Evolutionary conservation across 2,329 filamentous ascomycete genomes (phyloP).

Genomic region (Neopestalotiopsis clavispora): DNA sequence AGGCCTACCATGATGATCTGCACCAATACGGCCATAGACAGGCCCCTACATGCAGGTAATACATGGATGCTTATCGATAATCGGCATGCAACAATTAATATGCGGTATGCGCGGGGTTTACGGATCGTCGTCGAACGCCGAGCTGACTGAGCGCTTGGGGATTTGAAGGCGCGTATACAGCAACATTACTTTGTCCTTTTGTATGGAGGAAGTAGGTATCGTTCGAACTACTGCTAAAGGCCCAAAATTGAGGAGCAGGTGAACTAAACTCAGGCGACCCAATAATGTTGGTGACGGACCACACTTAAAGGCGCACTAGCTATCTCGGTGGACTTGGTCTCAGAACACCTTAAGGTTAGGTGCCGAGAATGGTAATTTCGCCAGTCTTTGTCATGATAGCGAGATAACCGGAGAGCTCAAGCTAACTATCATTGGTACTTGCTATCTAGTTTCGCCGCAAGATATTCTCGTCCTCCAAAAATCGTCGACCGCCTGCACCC

Average conservation of each 20-base stretch:
- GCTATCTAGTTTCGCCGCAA: constrained; percentile 2
- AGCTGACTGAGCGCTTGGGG: too few relatives aligned
- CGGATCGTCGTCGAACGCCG: background rate
- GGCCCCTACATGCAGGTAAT: background rate
- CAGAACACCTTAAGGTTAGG: background rate
- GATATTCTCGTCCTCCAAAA: background rate
- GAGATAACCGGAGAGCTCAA: background rate
- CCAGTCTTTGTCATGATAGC: background rate
- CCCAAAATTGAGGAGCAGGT: background rate
- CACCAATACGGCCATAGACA: too few relatives aligned
- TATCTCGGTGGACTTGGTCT: background rate
- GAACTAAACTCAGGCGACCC: background rate
- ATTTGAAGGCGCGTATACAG: background rate
- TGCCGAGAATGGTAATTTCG: background rate
- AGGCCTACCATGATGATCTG: too few relatives aligned
- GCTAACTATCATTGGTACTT: background rate
- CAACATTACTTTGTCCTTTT: background rate
- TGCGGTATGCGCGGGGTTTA: background rate
- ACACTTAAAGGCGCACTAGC: background rate
- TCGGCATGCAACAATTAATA: background rate
- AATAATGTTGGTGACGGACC: background rate
- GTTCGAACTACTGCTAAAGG: background rate
- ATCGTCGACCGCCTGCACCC: background rate
- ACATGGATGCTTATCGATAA: background rate
- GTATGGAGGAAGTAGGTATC: background rate